phyloP scores from a whole-genome alignment of 2,329 filamentous ascomycete species.

The Aspergillus amoenus region DNA sequence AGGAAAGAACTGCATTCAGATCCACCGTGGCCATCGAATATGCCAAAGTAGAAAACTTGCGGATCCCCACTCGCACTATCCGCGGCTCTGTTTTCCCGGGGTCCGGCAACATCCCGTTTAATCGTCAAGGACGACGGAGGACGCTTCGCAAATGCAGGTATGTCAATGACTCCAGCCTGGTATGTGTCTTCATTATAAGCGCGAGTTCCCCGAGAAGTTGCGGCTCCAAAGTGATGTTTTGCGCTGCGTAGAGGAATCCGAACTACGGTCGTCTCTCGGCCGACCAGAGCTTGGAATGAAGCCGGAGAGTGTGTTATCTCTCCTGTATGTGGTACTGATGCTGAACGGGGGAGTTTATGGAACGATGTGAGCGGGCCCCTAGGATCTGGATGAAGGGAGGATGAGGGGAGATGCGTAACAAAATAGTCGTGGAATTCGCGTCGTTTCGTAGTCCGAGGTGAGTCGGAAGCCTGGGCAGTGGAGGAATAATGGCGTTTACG shows the following conservation, averaged over 20 bases:
- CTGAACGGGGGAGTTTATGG: constrained; percentile 83
- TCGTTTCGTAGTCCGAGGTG: constrained; percentile 25
- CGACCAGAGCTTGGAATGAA: constrained; percentile 59
- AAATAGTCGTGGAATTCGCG: constrained; percentile 91
- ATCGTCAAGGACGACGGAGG: constrained; percentile 65
- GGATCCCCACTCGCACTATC: constrained; percentile 83
- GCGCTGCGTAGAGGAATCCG: constrained; percentile 90
- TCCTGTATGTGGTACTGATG: constrained; percentile 74
- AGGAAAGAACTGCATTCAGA: constrained; percentile 84
- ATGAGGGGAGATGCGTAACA: constrained; percentile 90
- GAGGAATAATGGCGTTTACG: constrained; percentile 26
- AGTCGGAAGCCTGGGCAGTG: constrained; percentile 17
- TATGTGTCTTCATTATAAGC: constrained; percentile 92
- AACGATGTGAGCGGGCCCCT: constrained; percentile 62
- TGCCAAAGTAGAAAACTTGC: constrained; percentile 94
- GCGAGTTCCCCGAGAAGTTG: constrained; percentile 74
- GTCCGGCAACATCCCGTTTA: constrained; percentile 21
- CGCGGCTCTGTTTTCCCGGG: constrained; percentile 60
- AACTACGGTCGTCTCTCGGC: constrained; percentile 85
- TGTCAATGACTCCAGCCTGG: constrained; percentile 88
- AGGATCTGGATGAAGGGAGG: constrained; percentile 86
- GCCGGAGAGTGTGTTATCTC: constrained; percentile 51
- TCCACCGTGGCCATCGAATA: constrained; percentile 96
- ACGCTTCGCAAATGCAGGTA: constrained; percentile 88
- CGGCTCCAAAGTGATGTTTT: constrained; percentile 91